These are phyloP conservation scores for Aspergillus sp. DNA, from an alignment of 2,329 filamentous ascomycete genomes.

Conservation along the genomic window DNA sequence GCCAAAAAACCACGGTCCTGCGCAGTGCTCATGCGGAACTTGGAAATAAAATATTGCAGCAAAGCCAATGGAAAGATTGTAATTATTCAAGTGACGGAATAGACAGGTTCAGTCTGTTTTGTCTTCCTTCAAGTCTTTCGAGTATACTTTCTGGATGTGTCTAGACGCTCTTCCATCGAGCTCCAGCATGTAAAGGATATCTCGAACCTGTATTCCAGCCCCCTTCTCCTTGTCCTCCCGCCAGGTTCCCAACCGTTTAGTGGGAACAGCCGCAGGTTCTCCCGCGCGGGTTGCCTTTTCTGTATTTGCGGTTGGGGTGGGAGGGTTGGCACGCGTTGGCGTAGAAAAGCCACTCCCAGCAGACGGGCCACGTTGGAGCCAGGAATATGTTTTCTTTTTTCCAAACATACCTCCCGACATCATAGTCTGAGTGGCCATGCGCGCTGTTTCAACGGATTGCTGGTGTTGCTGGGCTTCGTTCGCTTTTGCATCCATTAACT, in stretches of 20 bases:
- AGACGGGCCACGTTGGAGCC: slow-evolving; percentile 43
- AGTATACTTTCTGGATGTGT: slow-evolving; percentile 46
- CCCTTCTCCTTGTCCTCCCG: slow-evolving; percentile 77
- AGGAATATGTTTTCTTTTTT: slow-evolving; percentile 49
- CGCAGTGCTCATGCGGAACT: slow-evolving; percentile 22
- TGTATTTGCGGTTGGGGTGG: slow-evolving; percentile 29
- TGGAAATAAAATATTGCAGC: slow-evolving; percentile 2
- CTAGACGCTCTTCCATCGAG: slow-evolving; percentile 61
- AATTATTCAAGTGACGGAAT: not conserved
- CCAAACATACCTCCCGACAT: slow-evolving; percentile 50
- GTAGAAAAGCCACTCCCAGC: slow-evolving; percentile 39
- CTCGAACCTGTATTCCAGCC: slow-evolving; percentile 77
- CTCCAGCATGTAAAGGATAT: slow-evolving; percentile 78
- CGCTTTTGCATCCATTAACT: slow-evolving; percentile 68
- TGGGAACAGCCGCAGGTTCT: slow-evolving; percentile 40
- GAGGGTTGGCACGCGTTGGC: slow-evolving; percentile 32
- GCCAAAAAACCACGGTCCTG: slow-evolving; percentile 27
- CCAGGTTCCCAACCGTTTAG: slow-evolving; percentile 69
- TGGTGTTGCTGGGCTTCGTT: slow-evolving; percentile 77
- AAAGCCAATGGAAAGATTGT: not conserved
- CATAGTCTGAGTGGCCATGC: slow-evolving; percentile 69
- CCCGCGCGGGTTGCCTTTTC: slow-evolving; percentile 31
- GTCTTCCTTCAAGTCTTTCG: slow-evolving; percentile 44
- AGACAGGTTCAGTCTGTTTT: slow-evolving; percentile 27
- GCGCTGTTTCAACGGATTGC: slow-evolving; percentile 80